Percentiles rank a stretch among this genome's conserved stretches.
These are phyloP conservation scores for Xylaria sp. DNA, from an alignment of 2,329 filamentous ascomycete species.

Conservation along the genomic window DNA sequence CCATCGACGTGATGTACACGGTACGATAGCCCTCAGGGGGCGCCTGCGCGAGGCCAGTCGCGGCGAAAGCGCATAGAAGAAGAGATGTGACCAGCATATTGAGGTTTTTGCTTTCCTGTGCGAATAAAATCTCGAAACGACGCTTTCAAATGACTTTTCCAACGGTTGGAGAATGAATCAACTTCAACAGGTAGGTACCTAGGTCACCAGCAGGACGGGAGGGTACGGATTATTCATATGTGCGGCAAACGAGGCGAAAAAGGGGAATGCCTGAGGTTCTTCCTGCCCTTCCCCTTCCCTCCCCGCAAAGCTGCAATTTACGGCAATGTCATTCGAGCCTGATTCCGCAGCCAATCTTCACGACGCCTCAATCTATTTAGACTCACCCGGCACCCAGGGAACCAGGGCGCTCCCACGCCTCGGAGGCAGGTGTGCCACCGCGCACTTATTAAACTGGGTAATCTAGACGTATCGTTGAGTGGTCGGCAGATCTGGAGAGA, in stretches of 20 bases:
- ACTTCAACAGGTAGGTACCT: constrained; percentile 8
- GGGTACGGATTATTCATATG: constrained; percentile 30
- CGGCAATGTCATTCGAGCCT: constrained; percentile 39
- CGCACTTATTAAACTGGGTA: constrained; percentile 25
- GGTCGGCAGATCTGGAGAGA: constrained; percentile 32
- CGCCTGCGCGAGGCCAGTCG: constrained; percentile 51
- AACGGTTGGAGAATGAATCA: constrained; percentile 8
- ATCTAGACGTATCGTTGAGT: constrained; percentile 11
- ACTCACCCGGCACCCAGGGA: constrained; percentile 32
- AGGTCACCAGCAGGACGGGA: constrained; percentile 12
- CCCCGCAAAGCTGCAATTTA: constrained; percentile 41
- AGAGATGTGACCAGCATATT: constrained; percentile 49
- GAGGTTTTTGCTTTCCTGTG: constrained; percentile 33
- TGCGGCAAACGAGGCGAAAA: neutral
- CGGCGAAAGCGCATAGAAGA: constrained; percentile 50
- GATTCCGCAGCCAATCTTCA: constrained; percentile 43
- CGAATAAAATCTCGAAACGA: neutral
- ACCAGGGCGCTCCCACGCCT: constrained; percentile 7
- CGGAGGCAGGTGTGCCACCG: constrained; percentile 29
- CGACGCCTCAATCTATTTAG: constrained; percentile 42
- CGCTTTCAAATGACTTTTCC: neutral
- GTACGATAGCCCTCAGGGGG: constrained; percentile 54
- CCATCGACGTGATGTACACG: constrained; percentile 55
- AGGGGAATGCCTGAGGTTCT: constrained; percentile 4
- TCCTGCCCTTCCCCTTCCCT: neutral